phyloP scores from a whole-genome alignment of 306 rosid species.

The Rosa chinensis region DNA sequence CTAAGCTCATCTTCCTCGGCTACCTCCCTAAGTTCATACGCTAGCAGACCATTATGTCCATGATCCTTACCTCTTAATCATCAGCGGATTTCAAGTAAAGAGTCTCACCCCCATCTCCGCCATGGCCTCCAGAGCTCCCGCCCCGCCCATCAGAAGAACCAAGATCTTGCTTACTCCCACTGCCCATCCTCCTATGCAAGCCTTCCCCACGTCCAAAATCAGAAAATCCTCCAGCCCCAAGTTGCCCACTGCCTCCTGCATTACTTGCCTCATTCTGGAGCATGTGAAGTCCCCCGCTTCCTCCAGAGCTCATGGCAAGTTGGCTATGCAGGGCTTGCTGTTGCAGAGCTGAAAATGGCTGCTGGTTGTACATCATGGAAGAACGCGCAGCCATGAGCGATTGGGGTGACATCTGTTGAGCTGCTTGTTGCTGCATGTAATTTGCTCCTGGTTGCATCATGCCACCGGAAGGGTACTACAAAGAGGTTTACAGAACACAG shows the following conservation, averaged over 20 bases:
- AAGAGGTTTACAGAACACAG: background rate
- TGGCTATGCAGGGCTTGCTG: constrained; percentile 85
- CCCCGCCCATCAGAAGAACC: constrained; percentile 66
- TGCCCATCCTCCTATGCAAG: constrained; percentile 61
- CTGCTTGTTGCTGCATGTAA: constrained; percentile 86
- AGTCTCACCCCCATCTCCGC: constrained; percentile 75
- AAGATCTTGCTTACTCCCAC: constrained; percentile 78
- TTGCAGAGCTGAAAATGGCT: constrained; percentile 72
- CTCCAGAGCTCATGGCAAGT: constrained; percentile 63
- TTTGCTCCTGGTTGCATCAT: constrained; percentile 83
- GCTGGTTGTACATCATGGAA: constrained; percentile 80
- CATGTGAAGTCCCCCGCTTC: constrained; percentile 73
- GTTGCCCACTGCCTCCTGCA: constrained; percentile 55
- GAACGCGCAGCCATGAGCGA: constrained; percentile 90
- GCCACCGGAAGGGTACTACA: constrained; percentile 72
- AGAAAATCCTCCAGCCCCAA: constrained; percentile 64
- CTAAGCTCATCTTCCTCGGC: constrained; percentile 30
- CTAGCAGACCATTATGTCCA: constrained; percentile 23
- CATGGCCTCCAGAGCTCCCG: constrained; percentile 60
- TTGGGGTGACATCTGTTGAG: constrained; percentile 83
- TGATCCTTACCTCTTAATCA: constrained; percentile 39
- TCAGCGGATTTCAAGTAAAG: constrained; percentile 72
- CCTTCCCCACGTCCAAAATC: constrained; percentile 77
- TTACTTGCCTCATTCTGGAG: constrained; percentile 54
- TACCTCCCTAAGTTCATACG: constrained; percentile 30